Conservation (phyloP, 1,139 yeast species). For the Blastobotrys raffinosifermentans region DNA sequence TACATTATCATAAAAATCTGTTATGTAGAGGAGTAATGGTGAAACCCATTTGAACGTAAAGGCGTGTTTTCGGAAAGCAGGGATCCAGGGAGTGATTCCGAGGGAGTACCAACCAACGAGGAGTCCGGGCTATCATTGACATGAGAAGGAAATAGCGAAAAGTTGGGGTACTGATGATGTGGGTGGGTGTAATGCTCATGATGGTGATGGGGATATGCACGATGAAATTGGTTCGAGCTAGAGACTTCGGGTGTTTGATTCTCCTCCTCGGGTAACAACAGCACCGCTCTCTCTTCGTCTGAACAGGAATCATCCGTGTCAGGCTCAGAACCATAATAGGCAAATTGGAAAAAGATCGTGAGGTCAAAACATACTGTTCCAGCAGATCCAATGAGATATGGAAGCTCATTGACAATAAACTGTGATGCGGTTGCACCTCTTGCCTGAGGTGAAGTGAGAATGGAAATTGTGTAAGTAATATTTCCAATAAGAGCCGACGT, state of each 20-base stretch:
- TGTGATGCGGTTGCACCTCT: conserved; percentile 34
- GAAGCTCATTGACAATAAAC: conserved; percentile 65
- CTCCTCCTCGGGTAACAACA: not conserved
- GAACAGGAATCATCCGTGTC: not conserved
- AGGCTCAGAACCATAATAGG: conserved; percentile 27
- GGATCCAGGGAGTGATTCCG: no score
- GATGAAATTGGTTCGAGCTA: no score
- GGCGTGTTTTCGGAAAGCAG: no score
- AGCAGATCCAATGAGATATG: conserved; percentile 71
- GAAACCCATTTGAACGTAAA: no score
- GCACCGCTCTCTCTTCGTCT: conserved; percentile 1
- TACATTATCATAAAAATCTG: no score
- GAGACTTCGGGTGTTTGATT: not conserved
- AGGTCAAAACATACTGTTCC: conserved; percentile 81
- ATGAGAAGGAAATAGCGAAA: conserved; percentile 5
- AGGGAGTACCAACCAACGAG: not conserved
- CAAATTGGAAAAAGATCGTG: conserved; percentile 62
- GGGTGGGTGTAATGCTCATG: conserved; percentile 1
- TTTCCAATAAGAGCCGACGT: conserved; percentile 77
- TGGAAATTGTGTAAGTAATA: conserved; percentile 70
- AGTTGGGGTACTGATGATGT: conserved; percentile 12
- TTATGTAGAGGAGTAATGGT: no score
- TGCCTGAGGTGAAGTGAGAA: conserved; percentile 44
- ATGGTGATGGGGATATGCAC: not conserved
- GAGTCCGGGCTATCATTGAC: not conserved